Base-by-base conservation (phyloP, 306 rosid genomes). In the Bauhinia variegata region DNA sequence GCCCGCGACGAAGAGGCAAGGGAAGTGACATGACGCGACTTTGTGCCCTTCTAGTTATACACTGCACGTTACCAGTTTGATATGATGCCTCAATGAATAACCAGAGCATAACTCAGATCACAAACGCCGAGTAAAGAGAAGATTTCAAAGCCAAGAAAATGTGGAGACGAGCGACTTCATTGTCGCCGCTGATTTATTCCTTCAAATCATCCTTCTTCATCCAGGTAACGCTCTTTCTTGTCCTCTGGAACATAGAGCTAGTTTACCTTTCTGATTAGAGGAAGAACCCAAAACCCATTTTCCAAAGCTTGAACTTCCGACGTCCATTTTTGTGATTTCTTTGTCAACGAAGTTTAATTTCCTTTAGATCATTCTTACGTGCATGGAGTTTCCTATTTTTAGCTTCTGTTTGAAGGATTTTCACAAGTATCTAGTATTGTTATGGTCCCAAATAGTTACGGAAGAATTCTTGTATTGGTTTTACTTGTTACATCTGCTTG, bases 101-200 rank as follows among this genome's bases (percentile, higher is more conserved):
- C 65, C 13, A 53, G 50, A n/a, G 36, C 46, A 19, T 17, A 38
- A 2, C 32, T 13, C 47, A 55, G 48, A 52, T 23, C 58, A 46
- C 51, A 36, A n/a, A 10, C 15, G 28, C 61, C 73, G 16, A 13
- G n/a, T n/a, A 33, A 30, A 47, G 7, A 8, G 44, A 64, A 49
- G 41, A 3, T 19, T 4, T 8, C 5, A 8, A 9, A 18, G 16
- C 39, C 34, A 10, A 36, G 38, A 65, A 75, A 33, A 81, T 84
- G 93, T 84, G 89, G 89, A 73, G 87, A 77, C 89, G 85, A 63
- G 68, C 70, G 32, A 49, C 73, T 79, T 72, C 82, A 13, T 50
- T 72, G 51, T 51, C 82, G 47, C 68, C 74, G 54, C 63, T 74
- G 43, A 7, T 75, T n/a, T 74, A 78, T 23, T 71, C 71, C 32